Evolutionary conservation across 345 rosid genomes (phyloP), one percentile per base, ranked within the genome.

Genomic region (Capsella bursapastoris): DNA sequence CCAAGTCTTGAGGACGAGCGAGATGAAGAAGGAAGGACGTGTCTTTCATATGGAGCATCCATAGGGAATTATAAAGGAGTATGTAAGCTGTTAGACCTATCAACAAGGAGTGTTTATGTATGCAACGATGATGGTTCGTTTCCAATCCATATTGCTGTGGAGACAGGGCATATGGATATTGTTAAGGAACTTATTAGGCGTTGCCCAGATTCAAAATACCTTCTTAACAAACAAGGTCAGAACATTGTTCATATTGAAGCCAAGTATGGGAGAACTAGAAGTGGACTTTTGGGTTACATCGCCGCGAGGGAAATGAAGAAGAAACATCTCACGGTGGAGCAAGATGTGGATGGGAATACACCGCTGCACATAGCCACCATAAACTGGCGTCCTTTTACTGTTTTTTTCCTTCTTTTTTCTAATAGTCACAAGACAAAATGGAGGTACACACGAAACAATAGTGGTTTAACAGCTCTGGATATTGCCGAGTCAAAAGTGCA

Each of bases 241-340:
- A 64, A 64, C 15, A 31, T 64, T 4, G 10, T 64, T 9, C 53
- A 44, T 28, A 3, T 57, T 25, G 66, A 48, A 58, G 57, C 57
- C 15, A 47, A 58, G 25, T 58, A 27, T 35, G 50, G 50, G 18
- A 38, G 18, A 15, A 7, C 35, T 32, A 32, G 35, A 29, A 29
- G 3, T 3, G 4, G 32, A 4, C 3, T 29, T 29, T 29, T 29
- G 32, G 4, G 3, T 4, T 3, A 29, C 32, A 29, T 3, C 4
- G 4, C 4, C 32, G 3, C 32, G 3, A 3, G 3, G 4, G 32
- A 29, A 29, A 29, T 3, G 4, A 29, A 29, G 32, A 29, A 4
- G 35, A 32, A 32, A 4, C 35, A 32, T 32, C 35, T 32, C 6
- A 5, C 5, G 6, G 35, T 4, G 35, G 48, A 44, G 48, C 15